Evolutionary conservation across 345 rosid genomes (phyloP).

Genomic region (Populus ilicifolia): DNA sequence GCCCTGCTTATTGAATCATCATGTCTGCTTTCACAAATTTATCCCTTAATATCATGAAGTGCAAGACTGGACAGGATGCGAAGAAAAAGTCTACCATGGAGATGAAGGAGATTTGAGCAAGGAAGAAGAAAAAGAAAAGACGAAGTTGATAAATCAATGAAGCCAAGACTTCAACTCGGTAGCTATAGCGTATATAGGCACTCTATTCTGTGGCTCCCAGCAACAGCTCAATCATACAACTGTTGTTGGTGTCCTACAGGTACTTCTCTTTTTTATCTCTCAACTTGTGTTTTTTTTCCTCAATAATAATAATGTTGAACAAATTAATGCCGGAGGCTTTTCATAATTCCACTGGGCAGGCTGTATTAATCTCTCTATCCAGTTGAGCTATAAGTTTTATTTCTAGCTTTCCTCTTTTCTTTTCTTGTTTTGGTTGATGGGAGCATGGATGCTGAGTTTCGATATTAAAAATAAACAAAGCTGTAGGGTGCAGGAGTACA

Average conservation of each 20-base stretch:
- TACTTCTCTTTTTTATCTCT: constrained; percentile 1
- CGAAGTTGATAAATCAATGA: constrained; percentile 33
- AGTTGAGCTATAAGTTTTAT: constrained; percentile 72
- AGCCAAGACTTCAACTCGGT: constrained; percentile 60
- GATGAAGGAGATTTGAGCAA: background rate
- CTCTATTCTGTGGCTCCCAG: constrained; percentile 84
- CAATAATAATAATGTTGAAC: background rate
- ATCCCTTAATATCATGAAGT: too few species aligned
- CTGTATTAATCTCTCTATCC: constrained; percentile 65
- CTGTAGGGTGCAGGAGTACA: constrained; percentile 94
- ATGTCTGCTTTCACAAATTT: too few species aligned
- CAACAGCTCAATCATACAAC: constrained; percentile 66
- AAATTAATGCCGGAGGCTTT: constrained; percentile 65
- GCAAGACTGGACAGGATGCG: too few species aligned
- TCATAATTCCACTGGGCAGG: constrained; percentile 75
- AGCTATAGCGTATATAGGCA: constrained; percentile 80
- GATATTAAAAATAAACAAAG: background rate
- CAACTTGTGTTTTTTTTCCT: background rate
- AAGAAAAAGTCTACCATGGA: too few species aligned
- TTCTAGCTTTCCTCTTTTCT: too few species aligned
- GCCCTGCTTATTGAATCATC: background rate
- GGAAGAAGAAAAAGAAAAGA: constrained; percentile 23
- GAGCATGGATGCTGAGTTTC: constrained; percentile 5
- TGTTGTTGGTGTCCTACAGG: constrained; percentile 81
- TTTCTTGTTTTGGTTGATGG: background rate